Evolutionary conservation across 495 filamentous ascomycete genomes (phyloP), one percentile per base, ranked within the genome.

Genomic region (Penicillium flavigenum): DNA sequence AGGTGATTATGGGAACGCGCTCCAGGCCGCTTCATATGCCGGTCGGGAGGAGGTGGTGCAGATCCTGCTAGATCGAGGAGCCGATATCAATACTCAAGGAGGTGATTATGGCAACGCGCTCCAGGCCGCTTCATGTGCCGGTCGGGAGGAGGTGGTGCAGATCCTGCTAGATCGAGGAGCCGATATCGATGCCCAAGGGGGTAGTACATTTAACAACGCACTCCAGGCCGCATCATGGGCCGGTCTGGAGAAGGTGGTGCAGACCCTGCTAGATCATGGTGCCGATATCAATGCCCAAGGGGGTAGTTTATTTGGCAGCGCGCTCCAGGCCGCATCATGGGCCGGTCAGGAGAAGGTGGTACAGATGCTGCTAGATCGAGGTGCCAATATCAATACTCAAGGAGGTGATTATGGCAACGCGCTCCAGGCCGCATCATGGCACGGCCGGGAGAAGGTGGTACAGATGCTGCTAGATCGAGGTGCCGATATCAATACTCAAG

Each of bases 31-130:
- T 43, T 57, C 63, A 44, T 27, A 0, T 0, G 2, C 0, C 19
- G 66, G 66, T 26, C 11, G 65, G 34, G 29, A 60, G 7, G 20
- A 51, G 14, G 19, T 67, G n/a, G 60, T 64, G 3, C 53, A 63
- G 43, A 54, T 54, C 24, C 59, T 66, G 1, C 49, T 68, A 12
- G 56, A 64, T 32, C 45, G 48, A 49, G 58, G 63, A 31, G 63
- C 65, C 31, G 47, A 59, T 47, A 29, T 63, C 41, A 62, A 67
- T 44, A 44, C 41, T n/a, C 43, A 48, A 38, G 53, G 51, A 43
- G 66, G 58, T 43, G 14, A 14, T 0, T 61, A 57, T 59, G 62
- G 60, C 45, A 70, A 51, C 57, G 54, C 67, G 19, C 59, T 71
- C 10, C n/a, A n/a, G n/a, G n/a, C n/a, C n/a, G 60, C 65, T n/a